Evolutionary conservation across 2,329 filamentous ascomycete genomes (phyloP).

Genomic region (Xylariaceae sp.): DNA sequence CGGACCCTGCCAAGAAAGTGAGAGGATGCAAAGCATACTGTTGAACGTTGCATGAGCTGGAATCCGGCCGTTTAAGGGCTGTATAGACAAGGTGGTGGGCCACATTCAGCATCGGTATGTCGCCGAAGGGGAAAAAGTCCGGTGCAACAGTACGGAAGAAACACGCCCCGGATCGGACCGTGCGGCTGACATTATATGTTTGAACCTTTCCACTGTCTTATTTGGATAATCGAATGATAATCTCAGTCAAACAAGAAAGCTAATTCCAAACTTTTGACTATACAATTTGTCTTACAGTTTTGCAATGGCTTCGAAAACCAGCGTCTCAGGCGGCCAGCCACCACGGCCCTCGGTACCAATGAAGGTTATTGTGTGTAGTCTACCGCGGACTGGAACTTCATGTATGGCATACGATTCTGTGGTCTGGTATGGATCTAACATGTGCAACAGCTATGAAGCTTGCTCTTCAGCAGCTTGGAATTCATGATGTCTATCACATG

Average conservation of each 20-base stretch:
- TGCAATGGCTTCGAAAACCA: neutral
- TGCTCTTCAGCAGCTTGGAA: slow-evolving; percentile 10
- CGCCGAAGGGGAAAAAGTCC: neutral
- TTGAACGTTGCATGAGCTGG: no score
- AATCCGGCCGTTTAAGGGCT: no score
- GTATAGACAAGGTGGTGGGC: no score
- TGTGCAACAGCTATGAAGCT: slow-evolving; percentile 10
- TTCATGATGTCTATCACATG: slow-evolving; percentile 11
- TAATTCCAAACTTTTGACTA: no score
- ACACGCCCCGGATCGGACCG: neutral
- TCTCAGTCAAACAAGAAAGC: no score
- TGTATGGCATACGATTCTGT: slow-evolving; percentile 6
- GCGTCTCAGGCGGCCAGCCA: neutral
- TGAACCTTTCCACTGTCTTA: neutral
- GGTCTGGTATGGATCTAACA: no score
- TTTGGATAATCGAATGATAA: no score
- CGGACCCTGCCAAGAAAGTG: neutral
- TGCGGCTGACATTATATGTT: neutral
- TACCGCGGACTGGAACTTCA: slow-evolving; percentile 13
- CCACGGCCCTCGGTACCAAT: slow-evolving; percentile 3
- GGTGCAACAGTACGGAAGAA: neutral
- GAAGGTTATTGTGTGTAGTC: slow-evolving; percentile 13
- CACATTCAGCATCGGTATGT: neutral
- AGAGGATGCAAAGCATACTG: no score
- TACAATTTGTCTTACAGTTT: no score